Evolutionary conservation across 2,329 filamentous ascomycete genomes (phyloP).

Genomic region (Botrytis sinoallii): DNA sequence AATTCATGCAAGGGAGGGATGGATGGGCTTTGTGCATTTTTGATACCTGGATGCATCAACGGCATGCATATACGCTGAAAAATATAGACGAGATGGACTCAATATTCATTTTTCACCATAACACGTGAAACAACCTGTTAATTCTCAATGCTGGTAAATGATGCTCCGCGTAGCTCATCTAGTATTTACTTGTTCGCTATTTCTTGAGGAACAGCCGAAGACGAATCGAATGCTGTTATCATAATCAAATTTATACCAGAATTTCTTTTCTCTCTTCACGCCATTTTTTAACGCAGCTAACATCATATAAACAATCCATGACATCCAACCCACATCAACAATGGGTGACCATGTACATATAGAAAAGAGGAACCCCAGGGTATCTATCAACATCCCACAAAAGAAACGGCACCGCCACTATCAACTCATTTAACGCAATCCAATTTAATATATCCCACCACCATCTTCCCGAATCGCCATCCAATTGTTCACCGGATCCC

Average conservation of each 20-base stretch:
- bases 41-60: slow-evolving; percentile 13
- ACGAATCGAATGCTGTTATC: not conserved
- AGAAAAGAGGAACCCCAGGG: slow-evolving; percentile 10
- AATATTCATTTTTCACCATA: not conserved
- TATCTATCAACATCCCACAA: slow-evolving; percentile 14
- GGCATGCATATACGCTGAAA: not conserved
- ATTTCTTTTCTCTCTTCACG: not conserved
- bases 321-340: not conserved
- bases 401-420: slow-evolving; percentile 4
- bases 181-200: not conserved
- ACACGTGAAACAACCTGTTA: not conserved
- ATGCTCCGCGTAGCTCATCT: not conserved
- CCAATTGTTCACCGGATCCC: not conserved
- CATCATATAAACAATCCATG: not conserved
- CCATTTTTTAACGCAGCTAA: not conserved
- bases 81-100: not conserved
- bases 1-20: not conserved
- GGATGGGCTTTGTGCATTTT: not conserved
- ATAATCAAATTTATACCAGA: not conserved
- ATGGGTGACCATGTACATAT: not conserved
- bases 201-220: no score
- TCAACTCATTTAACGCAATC: not conserved
- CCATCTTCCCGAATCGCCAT: not conserved
- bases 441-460: not conserved
- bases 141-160: not conserved